Evolutionary conservation across 2,329 filamentous ascomycete genomes (phyloP).

Genomic region (Byssochlamys sp.): DNA sequence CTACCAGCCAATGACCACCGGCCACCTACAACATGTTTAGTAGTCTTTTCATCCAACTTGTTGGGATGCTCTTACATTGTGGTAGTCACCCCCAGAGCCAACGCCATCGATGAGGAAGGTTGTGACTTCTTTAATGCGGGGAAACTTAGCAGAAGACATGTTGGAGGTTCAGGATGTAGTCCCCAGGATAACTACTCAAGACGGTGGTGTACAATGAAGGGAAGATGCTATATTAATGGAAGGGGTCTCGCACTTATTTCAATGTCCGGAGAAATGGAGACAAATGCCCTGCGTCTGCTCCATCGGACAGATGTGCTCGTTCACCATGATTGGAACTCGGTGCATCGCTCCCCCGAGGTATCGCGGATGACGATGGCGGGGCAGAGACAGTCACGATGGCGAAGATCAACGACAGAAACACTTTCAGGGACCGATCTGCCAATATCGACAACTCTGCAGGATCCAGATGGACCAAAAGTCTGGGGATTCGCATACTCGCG

Average conservation of each 20-base stretch:
- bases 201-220: neutral
- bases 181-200: neutral
- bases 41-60: neutral
- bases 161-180: constrained; percentile 4
- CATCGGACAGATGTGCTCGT: neutral
- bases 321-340: constrained; percentile 13
- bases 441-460: neutral
- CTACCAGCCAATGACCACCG: constrained; percentile 66
- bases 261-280: neutral
- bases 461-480: neutral
- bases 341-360: constrained; percentile 21
- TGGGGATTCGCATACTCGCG: neutral
- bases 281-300: neutral
- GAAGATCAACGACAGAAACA: neutral
- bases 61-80: constrained; percentile 62
- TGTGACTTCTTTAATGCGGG: constrained; percentile 37
- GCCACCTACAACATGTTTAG: constrained; percentile 24
- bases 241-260: neutral
- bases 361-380: neutral
- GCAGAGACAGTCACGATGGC: neutral
- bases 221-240: neutral
- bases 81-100: constrained; percentile 53
- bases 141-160: constrained; percentile 29
- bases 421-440: neutral
- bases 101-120: constrained; percentile 40